Conservation (phyloP, 2,329 filamentous ascomycete species). For the Ploettnerulaceae sp. region DNA sequence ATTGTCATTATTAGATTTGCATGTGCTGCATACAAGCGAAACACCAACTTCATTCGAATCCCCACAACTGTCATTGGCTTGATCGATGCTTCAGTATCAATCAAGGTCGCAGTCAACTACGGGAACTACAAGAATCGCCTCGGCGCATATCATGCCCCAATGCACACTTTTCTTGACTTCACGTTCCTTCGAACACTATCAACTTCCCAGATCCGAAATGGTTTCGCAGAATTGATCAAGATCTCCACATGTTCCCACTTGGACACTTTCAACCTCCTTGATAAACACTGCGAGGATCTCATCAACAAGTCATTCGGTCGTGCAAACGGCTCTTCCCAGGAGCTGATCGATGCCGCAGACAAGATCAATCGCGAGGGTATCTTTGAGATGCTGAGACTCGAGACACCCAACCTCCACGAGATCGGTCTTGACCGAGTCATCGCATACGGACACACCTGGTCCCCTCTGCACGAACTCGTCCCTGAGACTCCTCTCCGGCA, state of each 20-base stretch:
- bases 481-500: constrained; percentile 65
- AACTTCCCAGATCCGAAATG: constrained; percentile 63
- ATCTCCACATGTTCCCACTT: constrained; percentile 67
- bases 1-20: constrained; percentile 48
- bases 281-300: constrained; percentile 64
- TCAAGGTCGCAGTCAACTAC: constrained; percentile 76
- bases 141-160: constrained; percentile 67
- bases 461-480: constrained; percentile 64
- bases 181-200: constrained; percentile 65
- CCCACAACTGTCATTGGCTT: constrained; percentile 71
- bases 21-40: constrained; percentile 66
- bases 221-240: constrained; percentile 72
- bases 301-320: constrained; percentile 63
- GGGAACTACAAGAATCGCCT: constrained; percentile 72
- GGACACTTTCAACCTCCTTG: constrained; percentile 61
- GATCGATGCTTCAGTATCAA: constrained; percentile 70
- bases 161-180: constrained; percentile 70
- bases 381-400: constrained; percentile 67
- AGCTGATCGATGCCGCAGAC: constrained; percentile 58
- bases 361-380: constrained; percentile 65
- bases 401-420: constrained; percentile 69
- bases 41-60: constrained; percentile 69
- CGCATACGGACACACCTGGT: constrained; percentile 73
- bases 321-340: constrained; percentile 47
- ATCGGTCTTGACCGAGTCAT: constrained; percentile 68